Evolutionary conservation across 2,329 filamentous ascomycete species (phyloP).

Genomic region (Pseudogymnoascus sp.): DNA sequence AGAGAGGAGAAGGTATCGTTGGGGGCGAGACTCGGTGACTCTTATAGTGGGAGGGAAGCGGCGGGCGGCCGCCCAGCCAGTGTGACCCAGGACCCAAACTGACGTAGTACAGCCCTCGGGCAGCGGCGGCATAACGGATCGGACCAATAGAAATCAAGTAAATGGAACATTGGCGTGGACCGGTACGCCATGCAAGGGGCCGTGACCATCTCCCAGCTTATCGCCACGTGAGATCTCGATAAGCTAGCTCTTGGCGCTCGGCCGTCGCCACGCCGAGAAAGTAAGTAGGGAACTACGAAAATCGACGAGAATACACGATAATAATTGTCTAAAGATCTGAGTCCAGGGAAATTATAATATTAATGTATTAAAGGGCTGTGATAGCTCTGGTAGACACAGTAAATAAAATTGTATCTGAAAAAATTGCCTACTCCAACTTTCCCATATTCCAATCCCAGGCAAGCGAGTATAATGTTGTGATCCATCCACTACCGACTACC

Average conservation of each 20-base stretch:
- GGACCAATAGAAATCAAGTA: neutral
- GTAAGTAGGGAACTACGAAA: neutral
- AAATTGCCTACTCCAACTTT: neutral
- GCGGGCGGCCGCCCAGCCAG: neutral
- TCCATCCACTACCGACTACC: neutral
- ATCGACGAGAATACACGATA: neutral
- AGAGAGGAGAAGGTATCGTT: neutral
- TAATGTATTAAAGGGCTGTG: neutral
- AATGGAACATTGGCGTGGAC: neutral
- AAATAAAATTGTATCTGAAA: neutral
- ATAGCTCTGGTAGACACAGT: neutral
- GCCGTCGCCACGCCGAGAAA: neutral
- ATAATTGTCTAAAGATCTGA: neutral
- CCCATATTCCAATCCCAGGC: neutral
- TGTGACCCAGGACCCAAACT: neutral
- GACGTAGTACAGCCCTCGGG: neutral
- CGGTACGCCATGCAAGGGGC: neutral
- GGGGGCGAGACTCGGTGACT: slow-evolving; percentile 1
- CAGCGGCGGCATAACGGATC: neutral
- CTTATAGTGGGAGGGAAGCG: neutral
- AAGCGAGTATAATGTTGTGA: slow-evolving; percentile 5
- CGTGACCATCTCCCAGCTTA: neutral
- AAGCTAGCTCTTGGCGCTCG: neutral
- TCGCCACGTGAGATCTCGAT: neutral
- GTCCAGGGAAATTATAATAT: neutral